phyloP scores from a whole-genome alignment of 768 basidiomycete genomes.

The Lactarius quietus region DNA sequence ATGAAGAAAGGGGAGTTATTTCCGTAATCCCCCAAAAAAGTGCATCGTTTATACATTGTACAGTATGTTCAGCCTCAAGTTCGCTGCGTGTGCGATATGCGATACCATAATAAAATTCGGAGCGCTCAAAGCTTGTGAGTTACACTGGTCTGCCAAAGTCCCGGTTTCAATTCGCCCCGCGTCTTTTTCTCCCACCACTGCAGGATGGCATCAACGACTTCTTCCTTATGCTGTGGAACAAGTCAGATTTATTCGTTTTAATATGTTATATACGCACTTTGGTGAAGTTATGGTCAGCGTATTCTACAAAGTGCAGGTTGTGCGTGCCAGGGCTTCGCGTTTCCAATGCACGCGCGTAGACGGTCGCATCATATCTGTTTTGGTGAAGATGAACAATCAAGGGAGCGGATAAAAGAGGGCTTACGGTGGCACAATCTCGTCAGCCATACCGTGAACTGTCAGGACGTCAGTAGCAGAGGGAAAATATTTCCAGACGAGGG shows the following conservation, averaged over 20 bases:
- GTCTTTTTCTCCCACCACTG: constrained; percentile 59
- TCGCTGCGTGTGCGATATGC: neutral
- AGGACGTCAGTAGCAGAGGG: constrained; percentile 63
- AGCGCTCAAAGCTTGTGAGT: constrained; percentile 43
- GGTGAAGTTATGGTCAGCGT: constrained; percentile 76
- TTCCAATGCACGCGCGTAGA: constrained; percentile 62
- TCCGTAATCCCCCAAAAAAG: neutral
- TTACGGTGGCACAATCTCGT: constrained; percentile 66
- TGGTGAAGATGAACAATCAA: neutral
- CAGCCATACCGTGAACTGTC: constrained; percentile 71
- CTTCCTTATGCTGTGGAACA: constrained; percentile 49
- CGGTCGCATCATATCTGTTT: constrained; percentile 63
- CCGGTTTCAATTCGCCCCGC: constrained; percentile 50
- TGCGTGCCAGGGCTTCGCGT: constrained; percentile 62
- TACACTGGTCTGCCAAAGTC: constrained; percentile 58
- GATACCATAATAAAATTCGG: neutral
- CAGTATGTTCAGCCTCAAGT: neutral
- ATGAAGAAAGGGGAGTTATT: neutral
- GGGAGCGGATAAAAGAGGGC: constrained; percentile 26
- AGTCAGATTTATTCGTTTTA: neutral
- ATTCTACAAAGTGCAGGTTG: constrained; percentile 64
- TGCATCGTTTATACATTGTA: neutral
- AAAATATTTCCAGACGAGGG: constrained; percentile 64
- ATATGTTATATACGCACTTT: constrained; percentile 37
- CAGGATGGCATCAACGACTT: constrained; percentile 62